phyloP scores from a whole-genome alignment of 495 filamentous ascomycete species.

The Trichoderma orchidacearum region DNA sequence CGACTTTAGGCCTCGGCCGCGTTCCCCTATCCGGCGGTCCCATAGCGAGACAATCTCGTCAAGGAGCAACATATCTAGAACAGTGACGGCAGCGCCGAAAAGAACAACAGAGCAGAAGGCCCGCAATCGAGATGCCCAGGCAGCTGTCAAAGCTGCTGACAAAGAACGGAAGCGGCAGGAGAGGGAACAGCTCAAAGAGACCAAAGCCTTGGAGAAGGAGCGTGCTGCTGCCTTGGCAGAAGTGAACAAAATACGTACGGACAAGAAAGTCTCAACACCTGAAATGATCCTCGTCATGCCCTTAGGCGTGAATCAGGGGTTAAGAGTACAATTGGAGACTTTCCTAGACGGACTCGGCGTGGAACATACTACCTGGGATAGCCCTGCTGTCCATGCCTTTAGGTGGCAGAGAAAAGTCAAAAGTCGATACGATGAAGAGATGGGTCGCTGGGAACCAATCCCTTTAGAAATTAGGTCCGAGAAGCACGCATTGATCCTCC shows the following conservation, averaged over 20 bases:
- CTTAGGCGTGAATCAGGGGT: slow-evolving; percentile 34
- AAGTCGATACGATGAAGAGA: slow-evolving; percentile 45
- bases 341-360: slow-evolving; percentile 29
- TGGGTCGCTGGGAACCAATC: slow-evolving; percentile 55
- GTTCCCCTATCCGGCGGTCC: slow-evolving; percentile 9
- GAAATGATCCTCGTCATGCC: slow-evolving; percentile 84
- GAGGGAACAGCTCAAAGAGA: slow-evolving; percentile 41
- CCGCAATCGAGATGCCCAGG: slow-evolving; percentile 19
- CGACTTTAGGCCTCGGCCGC: neutral
- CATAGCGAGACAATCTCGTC: neutral
- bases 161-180: slow-evolving; percentile 35
- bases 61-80: slow-evolving; percentile 7
- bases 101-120: slow-evolving; percentile 19
- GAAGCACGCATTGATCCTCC: slow-evolving; percentile 50
- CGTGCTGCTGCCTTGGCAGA: slow-evolving; percentile 53
- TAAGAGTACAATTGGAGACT: slow-evolving; percentile 43
- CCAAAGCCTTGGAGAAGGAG: slow-evolving; percentile 51
- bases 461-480: slow-evolving; percentile 43
- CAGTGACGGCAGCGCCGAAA: slow-evolving; percentile 8
- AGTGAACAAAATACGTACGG: slow-evolving; percentile 61
- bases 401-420: slow-evolving; percentile 63
- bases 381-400: slow-evolving; percentile 43
- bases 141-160: slow-evolving; percentile 36
- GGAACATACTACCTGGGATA: slow-evolving; percentile 28
- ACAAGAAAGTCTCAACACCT: slow-evolving; percentile 60